Evolutionary conservation across 2,329 filamentous ascomycete species (phyloP), one percentile per base, ranked within the genome.

Genomic region (Penicillium palitans): DNA sequence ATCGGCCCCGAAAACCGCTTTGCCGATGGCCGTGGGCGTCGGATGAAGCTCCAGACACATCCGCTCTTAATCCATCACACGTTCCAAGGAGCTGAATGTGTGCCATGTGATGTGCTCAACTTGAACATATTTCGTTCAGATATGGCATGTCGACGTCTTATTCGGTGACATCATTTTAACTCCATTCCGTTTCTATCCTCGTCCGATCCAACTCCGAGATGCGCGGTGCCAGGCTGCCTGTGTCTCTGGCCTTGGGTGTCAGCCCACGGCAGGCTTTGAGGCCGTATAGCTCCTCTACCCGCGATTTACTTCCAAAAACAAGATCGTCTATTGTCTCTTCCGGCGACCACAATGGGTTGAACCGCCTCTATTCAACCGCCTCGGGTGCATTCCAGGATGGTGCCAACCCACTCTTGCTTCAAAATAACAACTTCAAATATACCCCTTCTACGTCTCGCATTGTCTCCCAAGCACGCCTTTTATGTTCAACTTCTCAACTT

Each of bases 191-290:
- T 61, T 63, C 41, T 52, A 57, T 59, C 50, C 51, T 60, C 55
- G 15, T 52, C 46, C 47, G 35, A 58, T 49, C 61, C 60, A 66
- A 64, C 58, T 65, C 64, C 66, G 72, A 73, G 62, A 78, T 79
- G 75, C 75, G 77, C 75, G 72, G 74, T 70, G 70, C 75, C 57
- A 70, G 72, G 68, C 68, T 75, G 60, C 72, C 76, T 58, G 70
- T 69, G 41, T 68, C 73, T 63, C 70, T 73, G 66, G 62, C 69
- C 59, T 66, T 70, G 64, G 70, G 72, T 59, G 61, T 66, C 56
- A 63, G 62, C 56, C 60, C 67, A 58, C 67, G 65, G 61, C 70
- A 65, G 58, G 55, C 64, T 57, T 53, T 65, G 57, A 67, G 61
- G 46, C 46, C 63, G 24, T 61, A 62, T 52, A 59, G 61, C 42